These are phyloP conservation scores for Scopulariopsis brevicaulis DNA, from an alignment of 2,329 filamentous ascomycete species.

Conservation along the genomic window DNA sequence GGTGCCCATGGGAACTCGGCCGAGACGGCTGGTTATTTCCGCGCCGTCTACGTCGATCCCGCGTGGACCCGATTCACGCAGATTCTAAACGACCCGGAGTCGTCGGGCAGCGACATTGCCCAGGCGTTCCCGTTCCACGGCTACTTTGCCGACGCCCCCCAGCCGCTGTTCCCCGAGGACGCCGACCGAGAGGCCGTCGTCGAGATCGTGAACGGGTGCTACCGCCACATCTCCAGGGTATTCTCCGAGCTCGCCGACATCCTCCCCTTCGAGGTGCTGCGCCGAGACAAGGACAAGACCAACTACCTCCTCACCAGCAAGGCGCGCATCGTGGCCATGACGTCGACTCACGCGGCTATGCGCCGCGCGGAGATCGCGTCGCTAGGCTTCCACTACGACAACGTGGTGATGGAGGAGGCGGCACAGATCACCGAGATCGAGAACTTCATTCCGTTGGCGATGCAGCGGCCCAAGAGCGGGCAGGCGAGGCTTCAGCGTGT, in stretches of 20 bases:
- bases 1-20: conserved; percentile 94
- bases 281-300: conserved; percentile 80
- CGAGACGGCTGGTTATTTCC: conserved; percentile 95
- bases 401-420: conserved; percentile 96
- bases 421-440: conserved; percentile 97
- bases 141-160: conserved; percentile 81
- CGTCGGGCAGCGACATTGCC: conserved; percentile 50
- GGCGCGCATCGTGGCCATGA: conserved; percentile 98
- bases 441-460: conserved; percentile 87
- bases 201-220: conserved; percentile 74
- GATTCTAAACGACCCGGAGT: conserved; percentile 39
- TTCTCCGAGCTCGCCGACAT: conserved; percentile 91
- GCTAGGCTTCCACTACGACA: conserved; percentile 95
- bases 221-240: conserved; percentile 78
- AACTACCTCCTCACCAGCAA: conserved; percentile 94
- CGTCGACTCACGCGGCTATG: conserved; percentile 94
- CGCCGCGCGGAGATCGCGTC: conserved; percentile 78
- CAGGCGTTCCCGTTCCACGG: conserved; percentile 74
- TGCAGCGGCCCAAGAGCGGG: conserved; percentile 70
- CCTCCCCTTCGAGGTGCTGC: conserved; percentile 86
- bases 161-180: conserved; percentile 66
- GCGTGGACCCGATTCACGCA: conserved; percentile 76
- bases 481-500: conserved; percentile 73
- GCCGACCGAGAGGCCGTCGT: conserved; percentile 55
- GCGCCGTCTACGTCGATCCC: conserved; percentile 80